These are phyloP conservation scores for Gloeopeniophorella convolvens DNA, from an alignment of 768 basidiomycete genomes.

Conservation along the genomic window DNA sequence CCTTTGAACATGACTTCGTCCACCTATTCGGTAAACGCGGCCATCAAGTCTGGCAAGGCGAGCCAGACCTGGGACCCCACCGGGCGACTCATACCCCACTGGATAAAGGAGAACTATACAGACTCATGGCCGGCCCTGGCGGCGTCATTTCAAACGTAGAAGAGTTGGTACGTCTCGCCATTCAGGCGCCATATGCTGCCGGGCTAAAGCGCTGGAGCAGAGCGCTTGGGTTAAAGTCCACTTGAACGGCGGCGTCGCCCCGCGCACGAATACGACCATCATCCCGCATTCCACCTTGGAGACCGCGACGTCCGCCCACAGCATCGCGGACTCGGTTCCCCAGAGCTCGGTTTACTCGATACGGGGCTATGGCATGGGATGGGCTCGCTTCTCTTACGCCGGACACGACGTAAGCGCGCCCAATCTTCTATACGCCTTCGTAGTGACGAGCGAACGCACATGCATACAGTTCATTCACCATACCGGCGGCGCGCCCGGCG, in stretches of 20 bases:
- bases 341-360: conserved; percentile 21
- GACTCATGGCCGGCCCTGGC: conserved; percentile 33
- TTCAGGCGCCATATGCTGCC: not conserved
- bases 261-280: conserved; percentile 27
- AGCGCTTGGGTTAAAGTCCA: conserved; percentile 34
- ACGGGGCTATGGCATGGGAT: conserved; percentile 39
- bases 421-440: not conserved
- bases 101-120: conserved; percentile 24
- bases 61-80: conserved; percentile 30
- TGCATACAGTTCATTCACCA: conserved; percentile 31
- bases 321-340: conserved; percentile 23
- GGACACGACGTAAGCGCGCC: conserved; percentile 35
- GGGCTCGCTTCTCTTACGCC: conserved; percentile 32
- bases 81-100: conserved; percentile 31
- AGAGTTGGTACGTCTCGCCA: conserved; percentile 35
- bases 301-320: conserved; percentile 29
- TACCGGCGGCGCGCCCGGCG: conserved; percentile 31
- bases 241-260: conserved; percentile 31
- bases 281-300: conserved; percentile 29
- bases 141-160: conserved; percentile 38
- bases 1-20: conserved; percentile 38
- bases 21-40: conserved; percentile 32
- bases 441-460: not conserved
- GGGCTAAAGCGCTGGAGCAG: conserved; percentile 22
- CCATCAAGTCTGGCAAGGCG: conserved; percentile 28